Evolutionary conservation across 2,329 filamentous ascomycete species (phyloP).

Genomic region (Knufia petricola): DNA sequence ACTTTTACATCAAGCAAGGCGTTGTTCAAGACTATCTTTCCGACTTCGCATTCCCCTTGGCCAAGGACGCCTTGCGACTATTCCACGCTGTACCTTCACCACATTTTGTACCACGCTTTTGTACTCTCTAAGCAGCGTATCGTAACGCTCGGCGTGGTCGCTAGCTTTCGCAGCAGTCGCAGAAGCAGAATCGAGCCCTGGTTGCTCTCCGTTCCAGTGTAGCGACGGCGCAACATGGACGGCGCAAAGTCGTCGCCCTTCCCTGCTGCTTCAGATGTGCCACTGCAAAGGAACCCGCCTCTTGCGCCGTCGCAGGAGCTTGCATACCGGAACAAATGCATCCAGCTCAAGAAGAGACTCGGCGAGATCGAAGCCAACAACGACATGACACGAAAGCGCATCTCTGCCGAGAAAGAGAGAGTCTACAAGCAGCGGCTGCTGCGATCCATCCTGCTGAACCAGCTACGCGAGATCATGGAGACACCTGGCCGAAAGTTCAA

Average conservation of each 20-base stretch:
- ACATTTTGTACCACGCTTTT: neutral
- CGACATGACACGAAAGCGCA: slow-evolving; percentile 68
- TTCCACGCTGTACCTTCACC: neutral
- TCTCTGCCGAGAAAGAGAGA: slow-evolving; percentile 69
- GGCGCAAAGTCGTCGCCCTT: slow-evolving; percentile 19
- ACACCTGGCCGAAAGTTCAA: slow-evolving; percentile 61
- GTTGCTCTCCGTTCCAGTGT: neutral
- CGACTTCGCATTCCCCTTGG: neutral
- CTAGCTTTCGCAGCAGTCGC: neutral
- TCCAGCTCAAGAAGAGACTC: slow-evolving; percentile 83
- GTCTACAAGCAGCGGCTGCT: slow-evolving; percentile 88
- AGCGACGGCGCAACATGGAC: slow-evolving; percentile 15
- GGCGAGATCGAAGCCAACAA: slow-evolving; percentile 89
- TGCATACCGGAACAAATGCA: slow-evolving; percentile 92
- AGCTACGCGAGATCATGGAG: slow-evolving; percentile 44
- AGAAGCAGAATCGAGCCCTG: neutral
- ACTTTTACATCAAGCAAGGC: too few species aligned
- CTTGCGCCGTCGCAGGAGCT: slow-evolving; percentile 86
- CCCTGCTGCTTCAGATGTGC: slow-evolving; percentile 16
- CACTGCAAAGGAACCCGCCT: slow-evolving; percentile 26
- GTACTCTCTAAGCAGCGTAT: neutral
- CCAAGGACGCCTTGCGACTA: too few species aligned
- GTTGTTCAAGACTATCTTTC: too few species aligned
- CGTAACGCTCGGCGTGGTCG: neutral
- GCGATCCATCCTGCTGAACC: slow-evolving; percentile 63